A percentile compares a stretch with the other conserved stretches of the same genome.
These are phyloP conservation scores for Nigrospora sphaerica DNA, from an alignment of 2,329 filamentous ascomycete genomes.

Conservation along the genomic window DNA sequence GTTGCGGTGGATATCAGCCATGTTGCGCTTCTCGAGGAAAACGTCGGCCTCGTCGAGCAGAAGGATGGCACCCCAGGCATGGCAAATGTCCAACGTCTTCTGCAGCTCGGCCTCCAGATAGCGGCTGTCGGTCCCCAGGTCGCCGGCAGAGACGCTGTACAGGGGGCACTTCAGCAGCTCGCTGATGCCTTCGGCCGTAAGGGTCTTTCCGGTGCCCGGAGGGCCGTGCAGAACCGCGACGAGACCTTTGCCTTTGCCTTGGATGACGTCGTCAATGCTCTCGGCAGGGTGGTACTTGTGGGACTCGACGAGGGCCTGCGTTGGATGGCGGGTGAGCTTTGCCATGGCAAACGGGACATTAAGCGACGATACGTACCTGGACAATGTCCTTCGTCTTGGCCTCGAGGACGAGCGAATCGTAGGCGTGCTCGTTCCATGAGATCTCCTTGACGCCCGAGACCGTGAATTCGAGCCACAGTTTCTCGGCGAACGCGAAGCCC, in stretches of 20 bases:
- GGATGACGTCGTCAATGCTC: slow-evolving; percentile 76
- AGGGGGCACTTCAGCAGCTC: slow-evolving; percentile 75
- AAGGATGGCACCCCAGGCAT: slow-evolving; percentile 78
- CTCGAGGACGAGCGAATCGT: slow-evolving; percentile 71
- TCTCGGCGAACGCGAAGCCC: slow-evolving; percentile 82
- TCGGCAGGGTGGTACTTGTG: slow-evolving; percentile 77
- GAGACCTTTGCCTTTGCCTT: slow-evolving; percentile 80
- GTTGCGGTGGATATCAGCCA: slow-evolving; percentile 79
- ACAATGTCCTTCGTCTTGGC: slow-evolving; percentile 58
- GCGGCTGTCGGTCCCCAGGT: slow-evolving; percentile 71
- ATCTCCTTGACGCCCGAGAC: slow-evolving; percentile 76
- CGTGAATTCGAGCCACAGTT: slow-evolving; percentile 83
- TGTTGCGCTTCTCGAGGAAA: slow-evolving; percentile 75
- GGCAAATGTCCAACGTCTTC: slow-evolving; percentile 78
- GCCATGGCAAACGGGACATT: not conserved
- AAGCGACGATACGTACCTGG: slow-evolving; percentile 31
- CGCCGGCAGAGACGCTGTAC: slow-evolving; percentile 77
- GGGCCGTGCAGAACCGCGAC: slow-evolving; percentile 78
- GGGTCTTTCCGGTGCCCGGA: slow-evolving; percentile 81
- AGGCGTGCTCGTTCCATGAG: slow-evolving; percentile 76
- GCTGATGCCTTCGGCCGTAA: slow-evolving; percentile 81
- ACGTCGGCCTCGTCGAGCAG: slow-evolving; percentile 82
- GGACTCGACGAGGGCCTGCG: slow-evolving; percentile 66
- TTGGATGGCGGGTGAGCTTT: slow-evolving; percentile 1
- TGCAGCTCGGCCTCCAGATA: slow-evolving; percentile 71